Conservation (phyloP, 2,329 filamentous ascomycete genomes). For the Paecilomyces sp. region DNA sequence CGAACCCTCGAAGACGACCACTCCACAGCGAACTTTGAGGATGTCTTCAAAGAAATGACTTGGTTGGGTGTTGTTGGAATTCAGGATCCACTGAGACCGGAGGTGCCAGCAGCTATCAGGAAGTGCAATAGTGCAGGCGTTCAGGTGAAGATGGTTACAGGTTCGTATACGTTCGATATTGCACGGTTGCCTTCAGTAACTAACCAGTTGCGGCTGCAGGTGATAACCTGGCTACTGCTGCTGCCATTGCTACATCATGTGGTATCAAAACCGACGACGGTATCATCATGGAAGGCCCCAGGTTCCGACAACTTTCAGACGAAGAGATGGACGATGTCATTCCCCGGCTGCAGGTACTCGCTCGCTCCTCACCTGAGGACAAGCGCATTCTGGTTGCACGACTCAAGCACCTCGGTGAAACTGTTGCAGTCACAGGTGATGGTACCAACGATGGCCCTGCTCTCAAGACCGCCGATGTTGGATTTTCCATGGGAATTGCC, state of each 20-base stretch:
- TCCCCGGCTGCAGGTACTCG: conserved; percentile 56
- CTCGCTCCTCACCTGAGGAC: conserved; percentile 60
- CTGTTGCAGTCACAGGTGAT: conserved; percentile 57
- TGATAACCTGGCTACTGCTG: conserved; percentile 65
- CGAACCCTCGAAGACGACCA: conserved; percentile 53
- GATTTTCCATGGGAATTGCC: conserved; percentile 62
- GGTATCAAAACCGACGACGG: conserved; percentile 57
- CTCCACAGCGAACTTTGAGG: conserved; percentile 58
- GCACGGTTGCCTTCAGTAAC: neutral
- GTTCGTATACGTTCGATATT: conserved; percentile 6
- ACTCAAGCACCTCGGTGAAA: conserved; percentile 57
- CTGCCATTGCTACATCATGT: conserved; percentile 66
- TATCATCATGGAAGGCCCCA: conserved; percentile 62
- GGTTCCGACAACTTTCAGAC: conserved; percentile 56
- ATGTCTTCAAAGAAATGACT: conserved; percentile 64
- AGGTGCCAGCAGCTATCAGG: conserved; percentile 60
- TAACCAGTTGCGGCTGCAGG: conserved; percentile 18
- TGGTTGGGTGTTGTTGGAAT: conserved; percentile 68
- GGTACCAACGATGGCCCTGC: conserved; percentile 62
- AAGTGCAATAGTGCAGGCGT: conserved; percentile 64
- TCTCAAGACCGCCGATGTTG: conserved; percentile 59
- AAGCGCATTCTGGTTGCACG: conserved; percentile 58
- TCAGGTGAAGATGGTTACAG: conserved; percentile 66
- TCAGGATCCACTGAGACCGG: conserved; percentile 63
- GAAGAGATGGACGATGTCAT: conserved; percentile 53